Evolutionary conservation across 306 rosid genomes (phyloP).

Genomic region (Vigna angularis): DNA sequence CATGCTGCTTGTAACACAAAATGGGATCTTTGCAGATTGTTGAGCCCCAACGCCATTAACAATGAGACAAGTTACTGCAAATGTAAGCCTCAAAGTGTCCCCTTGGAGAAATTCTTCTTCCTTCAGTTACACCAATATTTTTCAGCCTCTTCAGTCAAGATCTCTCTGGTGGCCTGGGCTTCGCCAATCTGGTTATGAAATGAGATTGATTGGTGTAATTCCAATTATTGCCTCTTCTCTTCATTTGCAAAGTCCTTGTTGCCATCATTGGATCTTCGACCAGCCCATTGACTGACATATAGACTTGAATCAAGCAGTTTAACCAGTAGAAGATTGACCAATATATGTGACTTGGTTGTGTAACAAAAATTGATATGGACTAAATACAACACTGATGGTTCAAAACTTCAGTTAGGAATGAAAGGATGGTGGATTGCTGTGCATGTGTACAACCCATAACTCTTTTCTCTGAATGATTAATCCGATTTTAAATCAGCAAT

Average conservation of each 20-base stretch:
- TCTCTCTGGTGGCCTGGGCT: neutral
- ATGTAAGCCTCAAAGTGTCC: neutral
- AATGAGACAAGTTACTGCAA: neutral
- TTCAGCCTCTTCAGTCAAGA: neutral
- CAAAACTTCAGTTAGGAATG: neutral
- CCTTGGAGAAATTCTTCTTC: conserved; percentile 10
- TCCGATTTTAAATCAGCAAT: neutral
- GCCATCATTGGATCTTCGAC: neutral
- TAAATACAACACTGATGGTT: neutral
- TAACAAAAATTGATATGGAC: conserved; percentile 4
- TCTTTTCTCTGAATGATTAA: conserved; percentile 22
- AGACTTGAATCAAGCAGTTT: neutral
- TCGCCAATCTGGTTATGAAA: neutral
- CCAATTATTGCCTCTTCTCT: neutral
- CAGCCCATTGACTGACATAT: neutral
- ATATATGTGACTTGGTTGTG: neutral
- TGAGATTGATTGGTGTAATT: conserved; percentile 1
- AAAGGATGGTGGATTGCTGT: conserved; percentile 6
- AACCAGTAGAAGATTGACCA: neutral
- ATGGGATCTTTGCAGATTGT: neutral
- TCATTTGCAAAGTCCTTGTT: neutral
- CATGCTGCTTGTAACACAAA: neutral
- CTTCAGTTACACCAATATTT: neutral
- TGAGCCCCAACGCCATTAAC: neutral
- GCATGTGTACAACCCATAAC: neutral